Evolutionary conservation across 306 rosid genomes (phyloP).

Genomic region (Prunus campanulata): DNA sequence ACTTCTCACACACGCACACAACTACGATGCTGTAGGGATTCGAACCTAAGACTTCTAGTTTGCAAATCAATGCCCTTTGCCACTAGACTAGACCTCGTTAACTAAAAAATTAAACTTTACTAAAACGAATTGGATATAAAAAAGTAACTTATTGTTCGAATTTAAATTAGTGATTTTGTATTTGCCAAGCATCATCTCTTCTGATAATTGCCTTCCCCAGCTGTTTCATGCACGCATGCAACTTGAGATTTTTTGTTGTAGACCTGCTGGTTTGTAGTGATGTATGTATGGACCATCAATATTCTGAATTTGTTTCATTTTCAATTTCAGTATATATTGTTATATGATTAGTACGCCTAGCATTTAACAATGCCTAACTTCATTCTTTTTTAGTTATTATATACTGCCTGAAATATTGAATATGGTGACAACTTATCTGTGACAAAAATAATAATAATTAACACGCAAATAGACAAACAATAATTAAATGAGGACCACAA

Average conservation of each 20-base stretch:
- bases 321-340: neutral
- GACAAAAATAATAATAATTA: neutral
- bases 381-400: neutral
- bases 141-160: neutral
- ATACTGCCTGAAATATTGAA: too few relatives aligned
- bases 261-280: too few relatives aligned
- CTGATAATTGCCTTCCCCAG: neutral
- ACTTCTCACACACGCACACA: too few relatives aligned
- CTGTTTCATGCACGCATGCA: neutral
- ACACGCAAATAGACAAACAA: neutral
- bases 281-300: neutral
- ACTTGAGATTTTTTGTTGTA: neutral
- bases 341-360: neutral
- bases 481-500: neutral
- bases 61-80: accelerated
- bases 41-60: accelerated
- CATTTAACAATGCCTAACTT: neutral
- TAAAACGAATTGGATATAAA: too few relatives aligned
- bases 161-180: neutral
- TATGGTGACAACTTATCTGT: too few relatives aligned
- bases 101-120: too few relatives aligned
- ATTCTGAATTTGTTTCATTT: neutral
- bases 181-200: neutral
- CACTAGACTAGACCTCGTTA: accelerated
- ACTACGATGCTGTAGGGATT: too few relatives aligned